Evolutionary conservation across 257 asterid genomes (phyloP).

Genomic region (Solanum tarijense): DNA sequence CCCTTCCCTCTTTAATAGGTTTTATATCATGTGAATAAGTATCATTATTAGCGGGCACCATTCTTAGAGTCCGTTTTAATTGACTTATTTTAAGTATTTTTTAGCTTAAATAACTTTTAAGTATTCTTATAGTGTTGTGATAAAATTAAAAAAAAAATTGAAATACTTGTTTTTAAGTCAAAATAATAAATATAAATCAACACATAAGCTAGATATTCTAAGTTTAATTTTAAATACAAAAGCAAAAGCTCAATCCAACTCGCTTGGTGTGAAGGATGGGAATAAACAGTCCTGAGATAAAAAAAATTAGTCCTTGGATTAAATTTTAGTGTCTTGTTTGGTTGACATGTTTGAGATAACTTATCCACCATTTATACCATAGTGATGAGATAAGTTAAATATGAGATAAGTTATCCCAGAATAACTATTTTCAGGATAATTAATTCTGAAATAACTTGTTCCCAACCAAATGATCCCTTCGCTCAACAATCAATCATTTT

Average conservation of each 20-base stretch:
- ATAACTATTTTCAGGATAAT: no score
- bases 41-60: not conserved
- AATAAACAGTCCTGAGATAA: no score
- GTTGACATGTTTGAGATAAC: no score
- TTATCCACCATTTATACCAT: no score
- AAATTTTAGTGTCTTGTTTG: no score
- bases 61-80: not conserved
- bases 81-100: not conserved
- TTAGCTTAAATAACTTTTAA: not conserved
- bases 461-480: not conserved
- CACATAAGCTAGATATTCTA: not conserved
- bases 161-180: not conserved
- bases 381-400: no score
- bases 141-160: not conserved
- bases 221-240: not conserved
- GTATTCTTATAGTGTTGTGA: not conserved
- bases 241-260: not conserved
- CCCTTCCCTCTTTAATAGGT: not conserved
- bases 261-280: no score
- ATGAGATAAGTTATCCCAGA: no score
- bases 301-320: no score
- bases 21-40: not conserved
- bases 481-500: not conserved
- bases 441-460: no score
- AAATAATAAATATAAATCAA: no score